A percentile compares a stretch with the other conserved stretches of the same genome.
phyloP scores from a whole-genome alignment of 2,329 filamentous ascomycete genomes.

The Aspergillus jensenii region DNA sequence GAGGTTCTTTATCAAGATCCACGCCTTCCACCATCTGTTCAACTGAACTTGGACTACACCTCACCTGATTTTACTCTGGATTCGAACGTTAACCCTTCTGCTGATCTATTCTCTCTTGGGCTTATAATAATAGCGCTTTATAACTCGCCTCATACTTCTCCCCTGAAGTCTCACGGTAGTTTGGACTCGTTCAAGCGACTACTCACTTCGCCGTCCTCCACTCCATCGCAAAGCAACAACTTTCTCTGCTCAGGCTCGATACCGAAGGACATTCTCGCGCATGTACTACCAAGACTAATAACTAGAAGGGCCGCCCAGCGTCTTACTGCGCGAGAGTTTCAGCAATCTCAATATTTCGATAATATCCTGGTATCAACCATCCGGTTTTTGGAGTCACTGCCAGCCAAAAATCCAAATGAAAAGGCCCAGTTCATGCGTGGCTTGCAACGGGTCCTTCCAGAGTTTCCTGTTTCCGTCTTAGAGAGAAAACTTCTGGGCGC shows the following conservation, averaged over 20 bases:
- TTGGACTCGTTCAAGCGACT: conserved; percentile 80
- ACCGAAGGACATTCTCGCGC: conserved; percentile 72
- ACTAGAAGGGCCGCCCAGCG: conserved; percentile 84
- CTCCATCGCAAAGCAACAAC: conserved; percentile 78
- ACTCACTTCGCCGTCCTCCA: conserved; percentile 73
- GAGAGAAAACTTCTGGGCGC: conserved; percentile 92
- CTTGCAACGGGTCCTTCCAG: conserved; percentile 79
- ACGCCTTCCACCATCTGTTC: conserved; percentile 75
- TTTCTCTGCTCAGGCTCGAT: conserved; percentile 78
- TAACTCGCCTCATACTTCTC: conserved; percentile 89
- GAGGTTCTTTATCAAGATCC: conserved; percentile 85
- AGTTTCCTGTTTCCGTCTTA: conserved; percentile 89
- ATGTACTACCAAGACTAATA: conserved; percentile 81
- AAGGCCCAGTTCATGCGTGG: conserved; percentile 91
- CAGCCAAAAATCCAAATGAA: conserved; percentile 86
- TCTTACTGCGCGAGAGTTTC: conserved; percentile 85
- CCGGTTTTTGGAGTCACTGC: conserved; percentile 86
- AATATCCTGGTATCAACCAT: conserved; percentile 96
- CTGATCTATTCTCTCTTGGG: conserved; percentile 93
- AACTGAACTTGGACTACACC: conserved; percentile 88
- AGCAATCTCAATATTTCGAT: conserved; percentile 94
- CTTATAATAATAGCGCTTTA: conserved; percentile 86
- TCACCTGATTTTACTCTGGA: conserved; percentile 95
- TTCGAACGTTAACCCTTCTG: conserved; percentile 76
- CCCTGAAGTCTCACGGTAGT: conserved; percentile 78